phyloP scores from a whole-genome alignment of 2,329 filamentous ascomycete genomes.

The Aspergillus eucalypticola region DNA sequence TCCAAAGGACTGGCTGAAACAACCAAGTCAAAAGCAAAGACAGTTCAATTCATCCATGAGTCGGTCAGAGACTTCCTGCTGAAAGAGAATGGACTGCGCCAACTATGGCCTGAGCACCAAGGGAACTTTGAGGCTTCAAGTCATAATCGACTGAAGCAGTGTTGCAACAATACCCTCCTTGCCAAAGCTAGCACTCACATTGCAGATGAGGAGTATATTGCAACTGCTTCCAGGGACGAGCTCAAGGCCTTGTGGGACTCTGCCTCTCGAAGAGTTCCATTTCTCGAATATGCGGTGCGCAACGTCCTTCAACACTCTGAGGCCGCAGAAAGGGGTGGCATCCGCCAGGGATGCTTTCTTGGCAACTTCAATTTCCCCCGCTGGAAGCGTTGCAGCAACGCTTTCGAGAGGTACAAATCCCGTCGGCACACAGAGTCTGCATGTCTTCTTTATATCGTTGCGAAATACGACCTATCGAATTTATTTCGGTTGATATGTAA shows the following conservation, averaged over 20 bases:
- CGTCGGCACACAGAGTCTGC: slow-evolving; percentile 22
- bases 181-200: neutral
- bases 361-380: slow-evolving; percentile 24
- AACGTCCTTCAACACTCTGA: slow-evolving; percentile 34
- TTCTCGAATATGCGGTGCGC: slow-evolving; percentile 41
- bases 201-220: neutral
- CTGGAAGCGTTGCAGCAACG: slow-evolving; percentile 38
- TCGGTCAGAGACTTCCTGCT: slow-evolving; percentile 36
- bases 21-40: slow-evolving; percentile 21
- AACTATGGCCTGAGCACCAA: slow-evolving; percentile 33
- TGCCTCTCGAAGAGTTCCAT: slow-evolving; percentile 22
- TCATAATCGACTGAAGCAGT: slow-evolving; percentile 47
- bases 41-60: slow-evolving; percentile 42
- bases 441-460: slow-evolving; percentile 20
- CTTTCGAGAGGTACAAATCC: slow-evolving; percentile 35
- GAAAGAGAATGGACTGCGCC: slow-evolving; percentile 28
- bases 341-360: slow-evolving; percentile 26
- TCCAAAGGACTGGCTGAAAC: slow-evolving; percentile 38
- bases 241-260: neutral
- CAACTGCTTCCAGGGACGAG: neutral
- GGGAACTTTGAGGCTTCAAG: slow-evolving; percentile 31
- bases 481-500: slow-evolving; percentile 11
- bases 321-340: slow-evolving; percentile 20
- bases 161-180: slow-evolving; percentile 9
- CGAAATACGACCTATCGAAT: slow-evolving; percentile 15